Percentiles rank a stretch among this genome's conserved stretches.
These are phyloP conservation scores for Blumeria graminis DNA, from an alignment of 2,329 filamentous ascomycete genomes.

Conservation along the genomic window DNA sequence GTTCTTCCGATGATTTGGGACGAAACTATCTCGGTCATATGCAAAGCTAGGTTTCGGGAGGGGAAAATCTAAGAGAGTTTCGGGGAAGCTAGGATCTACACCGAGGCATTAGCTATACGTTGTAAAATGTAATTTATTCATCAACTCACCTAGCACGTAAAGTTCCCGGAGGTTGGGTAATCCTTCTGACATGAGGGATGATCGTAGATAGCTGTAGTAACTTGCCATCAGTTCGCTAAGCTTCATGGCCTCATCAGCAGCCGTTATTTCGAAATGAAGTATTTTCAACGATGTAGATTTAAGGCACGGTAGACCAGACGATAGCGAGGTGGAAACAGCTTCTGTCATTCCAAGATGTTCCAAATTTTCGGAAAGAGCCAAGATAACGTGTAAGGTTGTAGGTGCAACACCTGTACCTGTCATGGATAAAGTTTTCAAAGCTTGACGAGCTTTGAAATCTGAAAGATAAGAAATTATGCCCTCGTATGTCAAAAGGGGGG, in stretches of 20 bases:
- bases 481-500: conserved; percentile 43
- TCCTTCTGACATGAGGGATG: conserved; percentile 52
- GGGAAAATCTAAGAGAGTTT: conserved; percentile 43
- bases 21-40: conserved; percentile 13
- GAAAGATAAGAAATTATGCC: conserved; percentile 48
- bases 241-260: conserved; percentile 29
- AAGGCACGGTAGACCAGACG: conserved; percentile 33
- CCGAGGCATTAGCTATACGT: too few species aligned
- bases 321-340: conserved; percentile 30
- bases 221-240: conserved; percentile 28
- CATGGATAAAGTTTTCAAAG: conserved; percentile 44
- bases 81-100: conserved; percentile 51
- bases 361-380: conserved; percentile 19
- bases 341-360: conserved; percentile 27
- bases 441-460: conserved; percentile 29
- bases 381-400: conserved; percentile 19
- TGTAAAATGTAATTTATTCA: too few species aligned
- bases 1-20: conserved; percentile 4
- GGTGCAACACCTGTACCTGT: conserved; percentile 43
- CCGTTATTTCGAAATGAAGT: conserved; percentile 64
- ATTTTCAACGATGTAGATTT: conserved; percentile 43
- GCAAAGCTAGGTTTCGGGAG: conserved; percentile 34
- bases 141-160: conserved; percentile 38
- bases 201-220: conserved; percentile 70
- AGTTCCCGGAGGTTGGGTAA: conserved; percentile 52